phyloP scores from a whole-genome alignment of 176 grass and related monocot genomes.

The Olyra latifolia region DNA sequence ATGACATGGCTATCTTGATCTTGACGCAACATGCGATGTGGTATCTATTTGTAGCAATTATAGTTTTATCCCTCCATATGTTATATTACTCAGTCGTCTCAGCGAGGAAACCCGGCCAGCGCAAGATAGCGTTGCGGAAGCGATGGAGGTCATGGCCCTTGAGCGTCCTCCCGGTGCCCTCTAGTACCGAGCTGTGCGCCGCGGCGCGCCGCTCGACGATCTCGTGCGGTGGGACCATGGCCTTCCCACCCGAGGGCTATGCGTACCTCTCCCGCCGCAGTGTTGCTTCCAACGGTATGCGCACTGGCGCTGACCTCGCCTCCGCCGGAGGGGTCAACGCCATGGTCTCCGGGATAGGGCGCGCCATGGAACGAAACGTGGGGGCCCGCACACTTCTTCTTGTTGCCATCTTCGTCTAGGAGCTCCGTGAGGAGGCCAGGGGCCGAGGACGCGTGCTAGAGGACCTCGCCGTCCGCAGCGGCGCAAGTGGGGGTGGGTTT shows the following conservation, averaged over 20 bases:
- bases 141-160: conserved; percentile 67
- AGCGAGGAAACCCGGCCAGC: conserved; percentile 66
- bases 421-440: conserved; percentile 39
- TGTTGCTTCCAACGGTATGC: conserved; percentile 34
- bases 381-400: conserved; percentile 40
- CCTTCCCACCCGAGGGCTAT: neutral
- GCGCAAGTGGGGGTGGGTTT: conserved; percentile 19
- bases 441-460: conserved; percentile 11
- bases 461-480: conserved; percentile 36
- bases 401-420: conserved; percentile 35
- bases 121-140: conserved; percentile 60
- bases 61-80: no score
- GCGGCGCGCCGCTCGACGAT: conserved; percentile 50
- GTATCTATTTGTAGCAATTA: no score
- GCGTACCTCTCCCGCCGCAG: conserved; percentile 28
- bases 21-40: no score
- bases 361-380: conserved; percentile 31
- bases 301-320: no score
- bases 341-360: conserved; percentile 45
- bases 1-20: no score
- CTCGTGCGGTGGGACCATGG: conserved; percentile 49
- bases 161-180: conserved; percentile 64
- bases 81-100: no score
- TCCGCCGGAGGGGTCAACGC: neutral
- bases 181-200: conserved; percentile 45